These are phyloP conservation scores for Penicillium arizonense DNA, from an alignment of 495 filamentous ascomycete species.

Conservation along the genomic window DNA sequence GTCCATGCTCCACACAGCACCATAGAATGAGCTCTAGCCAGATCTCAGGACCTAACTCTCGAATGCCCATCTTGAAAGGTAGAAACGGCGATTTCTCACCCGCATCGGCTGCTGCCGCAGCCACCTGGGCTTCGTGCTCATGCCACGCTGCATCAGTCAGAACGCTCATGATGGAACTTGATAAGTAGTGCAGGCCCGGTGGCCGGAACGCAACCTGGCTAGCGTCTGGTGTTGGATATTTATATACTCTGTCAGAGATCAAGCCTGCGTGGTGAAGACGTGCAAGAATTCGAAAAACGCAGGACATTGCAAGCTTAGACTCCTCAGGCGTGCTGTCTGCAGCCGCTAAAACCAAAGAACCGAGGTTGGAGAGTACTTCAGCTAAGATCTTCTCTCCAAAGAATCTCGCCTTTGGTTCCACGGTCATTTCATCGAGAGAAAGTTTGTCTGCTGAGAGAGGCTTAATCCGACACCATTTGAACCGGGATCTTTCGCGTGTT, in stretches of 20 bases:
- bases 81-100: constrained; percentile 53
- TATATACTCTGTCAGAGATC: constrained; percentile 60
- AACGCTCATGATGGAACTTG: constrained; percentile 56
- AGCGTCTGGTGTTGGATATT: constrained; percentile 31
- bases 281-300: constrained; percentile 58
- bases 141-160: constrained; percentile 63
- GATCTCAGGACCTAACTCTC: constrained; percentile 54
- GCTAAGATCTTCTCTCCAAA: constrained; percentile 24
- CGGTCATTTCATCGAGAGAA: constrained; percentile 24
- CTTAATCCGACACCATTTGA: constrained; percentile 1
- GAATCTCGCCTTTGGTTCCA: constrained; percentile 22
- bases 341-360: constrained; percentile 53
- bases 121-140: constrained; percentile 46
- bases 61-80: constrained; percentile 48
- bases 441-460: constrained; percentile 2
- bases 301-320: constrained; percentile 51
- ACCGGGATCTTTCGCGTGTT: not conserved
- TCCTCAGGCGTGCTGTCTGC: constrained; percentile 39
- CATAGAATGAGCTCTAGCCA: constrained; percentile 68
- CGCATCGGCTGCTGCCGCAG: constrained; percentile 40
- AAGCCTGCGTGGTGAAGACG: constrained; percentile 57
- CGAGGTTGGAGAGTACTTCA: constrained; percentile 40
- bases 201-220: constrained; percentile 48
- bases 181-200: constrained; percentile 56
- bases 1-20: constrained; percentile 64